Base-by-base conservation (phyloP, 139 green algal genomes). In the Chlamydomonas incerta region DNA sequence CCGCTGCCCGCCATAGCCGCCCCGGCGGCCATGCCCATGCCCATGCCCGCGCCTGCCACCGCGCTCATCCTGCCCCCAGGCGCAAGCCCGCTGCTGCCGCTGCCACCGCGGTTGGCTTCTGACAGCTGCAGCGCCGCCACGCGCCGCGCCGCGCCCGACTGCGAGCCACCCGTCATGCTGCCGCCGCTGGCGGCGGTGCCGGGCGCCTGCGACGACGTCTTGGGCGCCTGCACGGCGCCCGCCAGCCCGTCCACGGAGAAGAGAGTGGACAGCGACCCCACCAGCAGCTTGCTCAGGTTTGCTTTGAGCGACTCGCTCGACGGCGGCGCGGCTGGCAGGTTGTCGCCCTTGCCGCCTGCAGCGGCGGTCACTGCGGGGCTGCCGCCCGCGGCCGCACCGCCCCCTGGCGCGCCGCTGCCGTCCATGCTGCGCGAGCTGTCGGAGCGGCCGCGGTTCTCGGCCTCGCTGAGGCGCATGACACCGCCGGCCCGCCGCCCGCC, bases 171-270 rank as follows among this genome's bases (percentile, higher is more conserved):
- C 50, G 72, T 79, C 29, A 79, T 8, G 73, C 74, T 82, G 74
- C 74, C 37, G 57, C 57, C 74, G 74, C 57, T 71, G 57, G 74
- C 23, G 17, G 21, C 28, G 15, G 69, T n/a, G 47, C 52, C 62
- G 3, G 62, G 58, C 35, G 37, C 58, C 28, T 62, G 75, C 28
- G 75, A 73, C 9, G 35, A 21, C 8, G 60, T 23, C 10, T 37
- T 28, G 28, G 62, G 35, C n/a, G n/a, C n/a, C 29, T 28, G 15
- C 37, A 52, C 24, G 5, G 29, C 46, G 26, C 37, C 21, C 11
- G 77, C 74, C 46, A 85, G 65, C 29, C 31, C 68, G 46, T 85
- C 79, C 47, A 85, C 79, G 3, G 65, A 50, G 79, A 85, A 85
- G 47, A 85, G 67, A 23, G 35, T 85, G 15, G 47, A 66, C 31